Evolutionary conservation across 129 eudicot species (phyloP).

Genomic region (Chrysanthemum lavandulifolium): DNA sequence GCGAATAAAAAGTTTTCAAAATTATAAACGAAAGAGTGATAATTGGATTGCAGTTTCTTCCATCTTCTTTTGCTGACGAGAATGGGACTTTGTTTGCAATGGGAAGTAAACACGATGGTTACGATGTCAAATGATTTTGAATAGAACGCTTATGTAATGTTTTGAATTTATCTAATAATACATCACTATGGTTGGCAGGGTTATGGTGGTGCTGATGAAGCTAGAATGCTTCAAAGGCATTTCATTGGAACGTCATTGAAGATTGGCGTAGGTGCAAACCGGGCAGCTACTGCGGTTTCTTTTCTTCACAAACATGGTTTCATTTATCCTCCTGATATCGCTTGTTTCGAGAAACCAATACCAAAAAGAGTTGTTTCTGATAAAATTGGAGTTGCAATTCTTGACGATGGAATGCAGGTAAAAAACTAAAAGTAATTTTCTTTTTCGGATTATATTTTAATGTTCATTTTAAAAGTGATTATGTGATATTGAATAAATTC

Average conservation of each 20-base stretch:
- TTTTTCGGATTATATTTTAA: not conserved
- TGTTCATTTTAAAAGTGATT: not conserved
- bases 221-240: conserved; percentile 84
- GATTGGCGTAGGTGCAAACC: conserved; percentile 79
- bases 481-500: not conserved
- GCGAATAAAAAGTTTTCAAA: not conserved
- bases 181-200: conserved; percentile 51
- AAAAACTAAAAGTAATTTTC: not conserved
- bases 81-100: too few species aligned
- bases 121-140: too few species aligned
- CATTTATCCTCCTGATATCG: conserved; percentile 19
- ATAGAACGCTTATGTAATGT: not conserved
- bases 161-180: not conserved
- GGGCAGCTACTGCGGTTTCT: conserved; percentile 53
- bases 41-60: too few species aligned
- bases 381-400: conserved; percentile 55
- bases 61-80: too few species aligned
- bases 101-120: too few species aligned
- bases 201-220: conserved; percentile 95
- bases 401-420: conserved; percentile 99
- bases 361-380: conserved; percentile 28
- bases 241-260: conserved; percentile 50
- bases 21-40: too few species aligned
- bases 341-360: conserved; percentile 18
- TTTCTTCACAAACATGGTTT: conserved; percentile 53